Evolutionary conservation across 129 eudicot species (phyloP), one percentile per base, ranked within the genome.

Genomic region (Tagetes patula): DNA sequence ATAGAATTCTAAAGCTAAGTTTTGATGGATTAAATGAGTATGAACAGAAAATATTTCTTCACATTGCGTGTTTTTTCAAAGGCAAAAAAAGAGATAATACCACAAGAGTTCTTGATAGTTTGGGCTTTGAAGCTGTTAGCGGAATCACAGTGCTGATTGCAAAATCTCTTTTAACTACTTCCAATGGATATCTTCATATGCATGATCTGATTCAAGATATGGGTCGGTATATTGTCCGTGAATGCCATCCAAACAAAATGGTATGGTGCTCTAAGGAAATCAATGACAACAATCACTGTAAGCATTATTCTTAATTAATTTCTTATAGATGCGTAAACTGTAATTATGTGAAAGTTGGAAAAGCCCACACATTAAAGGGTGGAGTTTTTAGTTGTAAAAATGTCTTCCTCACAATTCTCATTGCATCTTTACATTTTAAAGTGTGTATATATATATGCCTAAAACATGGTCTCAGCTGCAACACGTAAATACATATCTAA

Each of bases 141-240:
- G 62, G 62, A 55, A 55, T 55, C 27, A 55, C 62, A 11, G 37
- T 55, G 62, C 10, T 55, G 62, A 55, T 55, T 8, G 62, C 27
- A 55, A 55, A 31, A 7, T 55, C 62, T 55, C 62, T 55, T 55
- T 31, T 27, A 37, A 55, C 39, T 3, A 10, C 7, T 32, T 32
- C 38, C 9, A 3, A 32, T 8, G 65, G 37, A 58, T 9, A 33
- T 58, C 38, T 31, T 58, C 65, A 32, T 58, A 58, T 58, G 65
- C 65, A 58, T 58, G 65, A 58, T 58, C 40, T 58, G 13, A 32
- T 58, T 58, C 65, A 58, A 58, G 65, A 58, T 9, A 31, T 58
- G 40, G 65, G 65, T 8, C 10, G 65, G 40, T 58, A 10, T 32
- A n/a, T 58, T 10, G 65, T 33, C 39, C 11, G 1, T 10, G 65